Evolutionary conservation across 1,139 yeast species (phyloP).

Genomic region (Hyphopichia khmerensis): DNA sequence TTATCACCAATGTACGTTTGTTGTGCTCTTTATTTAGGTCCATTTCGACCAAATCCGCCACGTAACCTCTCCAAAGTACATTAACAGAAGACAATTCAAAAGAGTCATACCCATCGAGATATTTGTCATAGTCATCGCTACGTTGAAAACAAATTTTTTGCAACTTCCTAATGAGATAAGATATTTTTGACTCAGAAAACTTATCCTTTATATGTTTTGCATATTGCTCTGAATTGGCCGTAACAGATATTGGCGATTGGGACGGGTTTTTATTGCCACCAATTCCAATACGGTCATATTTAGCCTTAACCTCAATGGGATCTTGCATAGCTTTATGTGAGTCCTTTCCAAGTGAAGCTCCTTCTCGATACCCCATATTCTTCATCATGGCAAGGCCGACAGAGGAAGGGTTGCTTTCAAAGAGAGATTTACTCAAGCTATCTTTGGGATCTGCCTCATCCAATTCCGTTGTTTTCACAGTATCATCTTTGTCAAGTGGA

Average conservation of each 20-base stretch:
- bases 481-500: conserved; percentile 32
- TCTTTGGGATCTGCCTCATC: no score
- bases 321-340: conserved; percentile 5
- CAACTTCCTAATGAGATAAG: conserved; percentile 9
- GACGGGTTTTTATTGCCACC: no score
- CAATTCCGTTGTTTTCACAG: no score
- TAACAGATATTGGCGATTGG: no score
- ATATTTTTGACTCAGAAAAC: conserved; percentile 3
- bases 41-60: background rate
- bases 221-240: conserved; percentile 3
- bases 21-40: background rate
- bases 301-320: conserved; percentile 11
- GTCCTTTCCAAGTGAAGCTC: conserved; percentile 38
- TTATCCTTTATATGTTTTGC: conserved; percentile 1
- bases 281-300: conserved; percentile 10
- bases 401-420: conserved; percentile 15
- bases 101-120: conserved; percentile 6
- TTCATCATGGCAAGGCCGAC: conserved; percentile 53
- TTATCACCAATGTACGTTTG: background rate
- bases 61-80: conserved; percentile 20
- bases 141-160: conserved; percentile 26
- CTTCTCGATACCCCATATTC: conserved; percentile 55
- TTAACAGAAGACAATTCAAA: conserved; percentile 13
- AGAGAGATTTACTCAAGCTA: conserved; percentile 3
- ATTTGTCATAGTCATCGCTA: conserved; percentile 23